Evolutionary conservation across 2,329 filamentous ascomycete species (phyloP).

Genomic region (Fusarium sp.): DNA sequence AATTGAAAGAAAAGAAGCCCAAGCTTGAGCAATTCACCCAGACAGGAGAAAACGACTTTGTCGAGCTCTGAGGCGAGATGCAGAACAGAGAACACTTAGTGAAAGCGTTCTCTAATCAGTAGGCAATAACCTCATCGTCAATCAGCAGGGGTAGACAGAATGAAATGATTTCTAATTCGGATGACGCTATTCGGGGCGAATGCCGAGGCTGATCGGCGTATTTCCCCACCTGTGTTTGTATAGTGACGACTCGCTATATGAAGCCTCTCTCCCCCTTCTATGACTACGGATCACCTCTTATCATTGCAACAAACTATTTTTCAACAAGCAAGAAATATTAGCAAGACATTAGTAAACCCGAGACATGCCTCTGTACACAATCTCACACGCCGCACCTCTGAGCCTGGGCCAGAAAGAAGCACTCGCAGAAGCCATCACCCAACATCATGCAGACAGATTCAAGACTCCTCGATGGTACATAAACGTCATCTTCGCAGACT

Average conservation of each 20-base stretch:
- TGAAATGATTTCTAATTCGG: background rate
- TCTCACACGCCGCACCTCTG: background rate
- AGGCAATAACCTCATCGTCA: fast-evolving
- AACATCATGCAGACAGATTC: background rate
- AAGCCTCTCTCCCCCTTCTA: background rate
- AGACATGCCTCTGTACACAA: background rate
- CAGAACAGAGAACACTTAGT: background rate
- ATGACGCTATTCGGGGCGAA: background rate
- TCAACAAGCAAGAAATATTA: fast-evolving
- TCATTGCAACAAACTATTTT: background rate
- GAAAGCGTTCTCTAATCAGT: background rate
- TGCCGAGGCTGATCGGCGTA: background rate
- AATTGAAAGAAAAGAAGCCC: background rate
- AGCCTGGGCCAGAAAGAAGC: background rate
- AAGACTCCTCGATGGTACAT: background rate
- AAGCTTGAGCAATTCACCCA: background rate
- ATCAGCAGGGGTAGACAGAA: background rate
- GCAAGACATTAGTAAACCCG: background rate
- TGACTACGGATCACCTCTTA: background rate
- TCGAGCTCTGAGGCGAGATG: background rate
- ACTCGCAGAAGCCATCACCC: background rate
- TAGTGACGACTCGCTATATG: background rate
- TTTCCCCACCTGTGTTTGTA: background rate
- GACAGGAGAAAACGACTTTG: background rate
- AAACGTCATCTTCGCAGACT: background rate